Evolutionary conservation across 1,139 yeast species (phyloP), one percentile per base, ranked within the genome.

Genomic region (Meyerozyma guilliermondii): DNA sequence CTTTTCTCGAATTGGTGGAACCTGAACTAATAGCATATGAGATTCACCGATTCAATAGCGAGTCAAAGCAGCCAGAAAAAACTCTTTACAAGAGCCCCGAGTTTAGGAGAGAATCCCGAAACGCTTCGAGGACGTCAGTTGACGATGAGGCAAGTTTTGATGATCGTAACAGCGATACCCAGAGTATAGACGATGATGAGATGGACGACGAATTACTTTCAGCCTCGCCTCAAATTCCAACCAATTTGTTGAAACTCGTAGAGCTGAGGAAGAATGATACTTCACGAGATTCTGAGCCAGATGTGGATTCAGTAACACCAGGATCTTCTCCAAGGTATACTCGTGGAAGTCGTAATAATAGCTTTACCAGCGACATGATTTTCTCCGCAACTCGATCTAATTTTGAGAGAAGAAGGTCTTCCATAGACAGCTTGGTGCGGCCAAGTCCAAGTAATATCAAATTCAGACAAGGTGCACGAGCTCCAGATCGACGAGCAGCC

Each of bases 1-100:
- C 84, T 9, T 88, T 85, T 54, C 63, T 91, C 39, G 98, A 91
- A 54, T 63, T 88, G 50, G 66, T 87, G 5, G 78, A 79, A 42
- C 61, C 81, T 2, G 81, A 78, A 45, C 60, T 84, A 42, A 61
- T 74, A 1, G 68, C 81, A 0, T 60, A 58, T 43, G 78, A 71
- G 44, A 48, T 66, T 8, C 71, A 66, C 38, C 66, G 61, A 42
- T 42, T 63, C 42, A 56, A 55, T 40, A 54, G 54, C 30, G 57
- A 56, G 34, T 27, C 43, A 30, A 52, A 54, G 23, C 43, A 39
- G 34, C 51, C 44, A 38, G 46, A 46, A 13, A 13, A 31, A 14
- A 17, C 7, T 8, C 35, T 40, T n/a, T 18, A 13, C 22, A 22
- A 16, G 14, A 34, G 39, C 26, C 42, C 42, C n/a, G 42, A 40